Evolutionary conservation across 2,329 filamentous ascomycete species (phyloP).

Genomic region (Fusarium sp.): DNA sequence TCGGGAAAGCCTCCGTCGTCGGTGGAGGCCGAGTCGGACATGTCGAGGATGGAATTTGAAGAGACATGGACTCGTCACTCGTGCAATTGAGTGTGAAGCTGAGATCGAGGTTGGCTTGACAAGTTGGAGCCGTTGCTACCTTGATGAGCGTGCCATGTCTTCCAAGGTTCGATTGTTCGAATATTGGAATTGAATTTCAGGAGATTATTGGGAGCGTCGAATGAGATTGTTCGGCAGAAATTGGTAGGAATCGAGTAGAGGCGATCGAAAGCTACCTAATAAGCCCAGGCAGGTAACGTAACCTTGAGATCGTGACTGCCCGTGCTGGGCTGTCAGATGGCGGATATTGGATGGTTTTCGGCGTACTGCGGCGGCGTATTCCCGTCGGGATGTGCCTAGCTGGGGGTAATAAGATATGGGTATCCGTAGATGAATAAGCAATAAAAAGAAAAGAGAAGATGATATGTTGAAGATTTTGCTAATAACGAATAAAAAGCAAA

Average conservation of each 20-base stretch:
- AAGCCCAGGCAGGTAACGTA: conserved; percentile 4
- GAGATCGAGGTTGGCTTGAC: conserved; percentile 26
- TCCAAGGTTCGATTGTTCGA: conserved; percentile 6
- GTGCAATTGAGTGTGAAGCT: conserved; percentile 28
- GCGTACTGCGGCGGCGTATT: conserved; percentile 21
- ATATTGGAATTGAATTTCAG: background rate
- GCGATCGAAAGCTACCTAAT: background rate
- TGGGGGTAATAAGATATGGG: background rate
- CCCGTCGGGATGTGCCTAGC: background rate
- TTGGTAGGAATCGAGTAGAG: background rate
- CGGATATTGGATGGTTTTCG: conserved; percentile 6
- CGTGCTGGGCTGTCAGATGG: conserved; percentile 11
- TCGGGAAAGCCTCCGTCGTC: conserved; percentile 55
- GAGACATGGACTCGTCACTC: conserved; percentile 42
- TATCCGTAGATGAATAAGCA: background rate
- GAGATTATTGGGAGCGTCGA: background rate
- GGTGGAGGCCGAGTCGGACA: conserved; percentile 46
- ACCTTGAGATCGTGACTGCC: conserved; percentile 1
- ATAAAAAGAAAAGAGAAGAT: background rate
- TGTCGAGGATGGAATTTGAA: conserved; percentile 38
- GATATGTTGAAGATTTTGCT: background rate
- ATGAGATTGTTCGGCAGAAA: background rate
- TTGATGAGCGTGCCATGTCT: conserved; percentile 41
- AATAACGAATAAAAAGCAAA: conserved; percentile 17
- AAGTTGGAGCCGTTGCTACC: conserved; percentile 32